phyloP scores from a whole-genome alignment of 768 basidiomycete species.

The Steccherinum ochraceum region DNA sequence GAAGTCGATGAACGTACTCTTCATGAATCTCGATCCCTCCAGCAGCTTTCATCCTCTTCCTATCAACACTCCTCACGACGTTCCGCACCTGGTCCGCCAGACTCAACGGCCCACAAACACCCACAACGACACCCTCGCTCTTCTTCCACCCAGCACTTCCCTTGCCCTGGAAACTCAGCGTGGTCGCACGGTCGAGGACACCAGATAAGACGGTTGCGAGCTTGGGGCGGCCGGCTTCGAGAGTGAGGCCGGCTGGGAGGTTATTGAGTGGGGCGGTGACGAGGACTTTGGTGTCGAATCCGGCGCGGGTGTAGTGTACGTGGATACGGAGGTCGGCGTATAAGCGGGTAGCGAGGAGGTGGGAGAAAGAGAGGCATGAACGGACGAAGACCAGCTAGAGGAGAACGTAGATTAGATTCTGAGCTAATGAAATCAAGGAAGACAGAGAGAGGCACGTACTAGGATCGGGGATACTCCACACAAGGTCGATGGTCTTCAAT shows the following conservation, averaged over 20 bases:
- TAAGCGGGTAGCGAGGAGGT: slow-evolving; percentile 22
- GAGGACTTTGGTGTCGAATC: slow-evolving; percentile 17
- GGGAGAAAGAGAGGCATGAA: slow-evolving; percentile 31
- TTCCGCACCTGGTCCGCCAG: slow-evolving; percentile 32
- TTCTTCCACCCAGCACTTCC: slow-evolving; percentile 4
- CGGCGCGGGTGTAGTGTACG: slow-evolving; percentile 36
- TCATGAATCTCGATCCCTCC: slow-evolving; percentile 37
- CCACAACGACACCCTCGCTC: slow-evolving; percentile 32
- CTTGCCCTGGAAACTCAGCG: slow-evolving; percentile 12
- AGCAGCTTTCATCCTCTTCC: slow-evolving; percentile 25
- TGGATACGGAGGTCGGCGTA: slow-evolving; percentile 20
- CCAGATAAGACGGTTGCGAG: slow-evolving; percentile 11
- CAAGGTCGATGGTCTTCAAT: slow-evolving; percentile 42
- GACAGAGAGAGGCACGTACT: slow-evolving; percentile 24
- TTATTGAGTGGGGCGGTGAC: slow-evolving; percentile 13
- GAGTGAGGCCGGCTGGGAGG: slow-evolving; percentile 24
- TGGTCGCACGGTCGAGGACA: slow-evolving; percentile 19
- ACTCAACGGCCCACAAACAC: slow-evolving; percentile 34
- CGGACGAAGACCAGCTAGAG: slow-evolving; percentile 28
- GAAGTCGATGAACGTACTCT: slow-evolving; percentile 25
- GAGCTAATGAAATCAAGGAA: slow-evolving; percentile 10
- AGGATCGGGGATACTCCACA: slow-evolving; percentile 47
- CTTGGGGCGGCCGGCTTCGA: slow-evolving; percentile 25
- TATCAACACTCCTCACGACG: slow-evolving; percentile 29
- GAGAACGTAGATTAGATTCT: slow-evolving; percentile 13